Evolutionary conservation across 176 grass and related monocot species (phyloP).

Genomic region (Hordeum vulgare): DNA sequence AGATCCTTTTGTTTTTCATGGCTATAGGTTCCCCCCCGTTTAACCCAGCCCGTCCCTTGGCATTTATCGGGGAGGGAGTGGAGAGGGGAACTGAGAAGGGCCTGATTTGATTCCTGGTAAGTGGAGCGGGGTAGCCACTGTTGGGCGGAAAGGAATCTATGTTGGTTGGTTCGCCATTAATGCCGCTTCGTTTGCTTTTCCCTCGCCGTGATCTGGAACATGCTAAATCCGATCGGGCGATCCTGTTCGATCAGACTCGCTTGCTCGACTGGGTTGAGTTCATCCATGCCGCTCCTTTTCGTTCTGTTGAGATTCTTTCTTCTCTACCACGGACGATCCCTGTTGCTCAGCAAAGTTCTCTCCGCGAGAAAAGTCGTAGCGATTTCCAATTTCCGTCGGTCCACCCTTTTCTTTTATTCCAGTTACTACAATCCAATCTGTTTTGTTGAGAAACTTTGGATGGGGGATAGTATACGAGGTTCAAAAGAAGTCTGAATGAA

Average conservation of each 20-base stretch:
- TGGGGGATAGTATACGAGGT: no score
- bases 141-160: background rate
- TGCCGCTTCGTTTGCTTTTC: background rate
- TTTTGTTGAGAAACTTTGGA: no score
- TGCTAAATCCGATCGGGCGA: background rate
- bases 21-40: background rate
- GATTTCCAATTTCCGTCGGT: background rate
- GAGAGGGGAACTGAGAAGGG: background rate
- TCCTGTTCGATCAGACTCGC: background rate
- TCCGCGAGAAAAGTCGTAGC: background rate
- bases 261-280: background rate
- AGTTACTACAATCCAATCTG: background rate
- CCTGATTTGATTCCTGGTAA: conserved; percentile 17
- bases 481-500: background rate
- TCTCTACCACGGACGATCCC: background rate
- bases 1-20: background rate
- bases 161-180: background rate
- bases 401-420: background rate
- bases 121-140: background rate
- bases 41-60: background rate
- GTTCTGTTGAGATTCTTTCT: background rate
- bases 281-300: background rate
- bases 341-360: background rate
- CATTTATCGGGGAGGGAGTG: background rate
- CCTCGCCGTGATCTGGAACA: conserved; percentile 7